A percentile compares a stretch with the other conserved stretches of the same genome.
Evolutionary conservation across 371 early-diverging fungal species (phyloP).

Genomic region (Syncephalastrum sp.): DNA sequence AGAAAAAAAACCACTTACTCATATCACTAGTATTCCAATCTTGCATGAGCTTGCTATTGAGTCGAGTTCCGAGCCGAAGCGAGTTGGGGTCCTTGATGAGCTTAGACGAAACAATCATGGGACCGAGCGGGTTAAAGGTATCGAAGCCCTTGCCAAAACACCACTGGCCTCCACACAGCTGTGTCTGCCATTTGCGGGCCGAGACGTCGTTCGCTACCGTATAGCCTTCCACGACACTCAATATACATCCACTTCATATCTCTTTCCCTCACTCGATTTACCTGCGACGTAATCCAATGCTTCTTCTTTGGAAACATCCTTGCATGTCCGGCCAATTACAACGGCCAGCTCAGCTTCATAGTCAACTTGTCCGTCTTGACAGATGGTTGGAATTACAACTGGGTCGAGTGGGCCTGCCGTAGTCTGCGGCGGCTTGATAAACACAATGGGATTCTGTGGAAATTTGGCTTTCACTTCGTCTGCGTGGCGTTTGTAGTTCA

Average conservation of each 20-base stretch:
- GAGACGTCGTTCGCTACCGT: conserved; percentile 61
- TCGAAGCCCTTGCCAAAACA: conserved; percentile 63
- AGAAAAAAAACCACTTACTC: conserved; percentile 33
- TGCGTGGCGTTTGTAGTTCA: conserved; percentile 62
- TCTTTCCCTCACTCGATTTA: conserved; percentile 4
- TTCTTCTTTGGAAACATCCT: conserved; percentile 44
- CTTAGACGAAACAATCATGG: conserved; percentile 49
- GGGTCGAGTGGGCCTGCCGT: conserved; percentile 45
- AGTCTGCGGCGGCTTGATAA: conserved; percentile 51
- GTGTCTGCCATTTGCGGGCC: conserved; percentile 58
- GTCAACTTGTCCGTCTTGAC: conserved; percentile 49
- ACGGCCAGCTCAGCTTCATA: conserved; percentile 65
- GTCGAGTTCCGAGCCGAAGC: conserved; percentile 35
- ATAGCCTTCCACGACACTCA: conserved; percentile 37
- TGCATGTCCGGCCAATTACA: conserved; percentile 57
- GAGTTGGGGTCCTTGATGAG: conserved; percentile 51
- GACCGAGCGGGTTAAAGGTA: conserved; percentile 62
- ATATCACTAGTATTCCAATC: conserved; percentile 55
- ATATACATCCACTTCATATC: neutral
- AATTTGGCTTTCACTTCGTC: conserved; percentile 44
- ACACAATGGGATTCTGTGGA: conserved; percentile 56
- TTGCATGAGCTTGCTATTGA: conserved; percentile 56
- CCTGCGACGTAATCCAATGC: conserved; percentile 54
- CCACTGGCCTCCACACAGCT: conserved; percentile 50
- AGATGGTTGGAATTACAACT: conserved; percentile 49